Percentiles rank a stretch among this genome's conserved stretches.
These are phyloP conservation scores for Calamus simplicifolius DNA, from an alignment of 176 grass and related monocot genomes.

Conservation along the genomic window DNA sequence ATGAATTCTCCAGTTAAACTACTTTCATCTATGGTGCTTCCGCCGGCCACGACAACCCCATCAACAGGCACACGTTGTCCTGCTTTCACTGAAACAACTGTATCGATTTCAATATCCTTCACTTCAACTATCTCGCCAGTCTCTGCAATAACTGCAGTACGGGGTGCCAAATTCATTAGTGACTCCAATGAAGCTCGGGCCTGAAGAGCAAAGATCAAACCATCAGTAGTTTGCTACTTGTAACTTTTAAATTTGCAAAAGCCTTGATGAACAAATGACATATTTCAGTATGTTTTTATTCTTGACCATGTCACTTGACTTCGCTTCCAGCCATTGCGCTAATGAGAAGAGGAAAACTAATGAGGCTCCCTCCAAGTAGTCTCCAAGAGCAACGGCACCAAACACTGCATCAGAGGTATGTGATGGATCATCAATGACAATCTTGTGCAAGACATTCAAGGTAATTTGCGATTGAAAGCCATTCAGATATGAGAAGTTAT, in stretches of 20 bases:
- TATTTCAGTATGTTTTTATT: no score
- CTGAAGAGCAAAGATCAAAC: not conserved
- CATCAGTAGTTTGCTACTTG: no score
- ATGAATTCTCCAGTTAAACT: slow-evolving; percentile 14
- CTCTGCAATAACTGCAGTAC: slow-evolving; percentile 6
- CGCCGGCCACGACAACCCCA: slow-evolving; percentile 1
- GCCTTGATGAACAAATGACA: no score
- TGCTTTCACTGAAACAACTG: slow-evolving; percentile 9
- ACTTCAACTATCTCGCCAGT: not conserved
- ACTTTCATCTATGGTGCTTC: slow-evolving; percentile 8
- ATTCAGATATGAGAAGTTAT: no score
- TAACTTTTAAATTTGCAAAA: no score
- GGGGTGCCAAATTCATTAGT: slow-evolving; percentile 8
- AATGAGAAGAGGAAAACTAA: slow-evolving; percentile 9
- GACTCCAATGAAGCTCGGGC: slow-evolving; percentile 7
- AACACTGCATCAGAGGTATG: not conserved
- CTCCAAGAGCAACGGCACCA: not conserved
- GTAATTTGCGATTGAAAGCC: no score
- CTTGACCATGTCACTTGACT: slow-evolving; percentile 2
- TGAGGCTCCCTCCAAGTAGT: slow-evolving; percentile 10
- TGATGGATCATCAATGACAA: no score
- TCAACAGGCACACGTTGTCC: slow-evolving; percentile 14
- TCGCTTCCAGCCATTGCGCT: slow-evolving; percentile 5
- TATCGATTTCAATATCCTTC: not conserved
- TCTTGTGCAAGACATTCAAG: no score